Evolutionary conservation across 2,329 filamentous ascomycete species (phyloP), one percentile per base, ranked within the genome.

Genomic region (Ophiostoma sp.): DNA sequence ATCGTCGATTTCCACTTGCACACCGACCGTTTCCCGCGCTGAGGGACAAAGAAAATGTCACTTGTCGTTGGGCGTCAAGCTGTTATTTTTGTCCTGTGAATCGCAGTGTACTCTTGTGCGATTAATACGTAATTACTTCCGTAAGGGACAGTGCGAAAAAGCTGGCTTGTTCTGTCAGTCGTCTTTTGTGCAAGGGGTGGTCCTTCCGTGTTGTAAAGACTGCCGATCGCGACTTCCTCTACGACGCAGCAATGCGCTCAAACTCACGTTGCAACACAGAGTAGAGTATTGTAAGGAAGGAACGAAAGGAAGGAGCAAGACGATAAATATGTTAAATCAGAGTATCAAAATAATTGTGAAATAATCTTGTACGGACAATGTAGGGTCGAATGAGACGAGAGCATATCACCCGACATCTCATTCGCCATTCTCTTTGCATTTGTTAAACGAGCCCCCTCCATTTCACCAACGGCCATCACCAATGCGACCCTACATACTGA

Each of bases 1-100:
- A 65, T 36, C 60, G 60, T 36, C 60, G 60, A 65, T 65, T 36
- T 36, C 60, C 60, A 64, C 57, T 35, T 17, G 13, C 17, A 11
- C 27, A 31, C 20, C 60, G 35, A 27, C 35, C 60, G 13, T 13
- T 11, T 11, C 10, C 10, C 36, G 27, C 27, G 27, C 27, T 5
- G 39, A 41, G 10, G 5, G 11, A 57, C 52, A 57, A 65, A 20
- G 60, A 17, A 6, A 15, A 15, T 10, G 27, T 4, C 52, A 20
- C 11, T 7, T 15, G 31, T 31, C 11, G 27, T 62, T 31, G 23
- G 57, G 44, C 44, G 20, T n/a, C 1, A 3, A 6, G 13, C 1
- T n/a, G 6, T 20, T 48, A 7, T n/a, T 7, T 48, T 48, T 48
- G 44, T 11, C 13, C 13, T 39, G 36, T 39, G 36, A 39, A 39